These are phyloP conservation scores for Mitragyna speciosa DNA, from an alignment of 257 asterid species.

Conservation along the genomic window DNA sequence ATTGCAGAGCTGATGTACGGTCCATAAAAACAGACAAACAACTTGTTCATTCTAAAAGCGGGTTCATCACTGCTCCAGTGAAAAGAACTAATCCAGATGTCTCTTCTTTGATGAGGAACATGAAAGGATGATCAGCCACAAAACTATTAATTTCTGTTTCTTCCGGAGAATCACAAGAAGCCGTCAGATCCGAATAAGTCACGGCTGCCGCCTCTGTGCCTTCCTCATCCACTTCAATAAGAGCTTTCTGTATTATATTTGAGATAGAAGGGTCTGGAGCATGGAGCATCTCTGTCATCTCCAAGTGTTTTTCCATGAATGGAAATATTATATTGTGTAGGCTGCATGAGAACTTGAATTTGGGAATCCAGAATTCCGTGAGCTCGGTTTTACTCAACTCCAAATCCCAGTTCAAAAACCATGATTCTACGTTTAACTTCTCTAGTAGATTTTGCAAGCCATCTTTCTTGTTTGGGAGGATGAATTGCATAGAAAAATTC, in stretches of 20 bases:
- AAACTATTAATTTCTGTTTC: not conserved
- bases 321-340: not conserved
- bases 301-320: not conserved
- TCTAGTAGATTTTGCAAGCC: slow-evolving; percentile 9
- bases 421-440: not conserved
- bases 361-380: slow-evolving; percentile 15
- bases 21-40: too few relatives aligned
- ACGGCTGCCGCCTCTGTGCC: slow-evolving; percentile 20
- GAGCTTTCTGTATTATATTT: not conserved
- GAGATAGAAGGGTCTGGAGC: not conserved
- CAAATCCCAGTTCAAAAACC: not conserved
- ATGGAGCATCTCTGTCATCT: not conserved
- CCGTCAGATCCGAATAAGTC: not conserved
- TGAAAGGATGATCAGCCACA: slow-evolving; percentile 22
- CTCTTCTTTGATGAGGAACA: slow-evolving; percentile 14
- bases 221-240: slow-evolving; percentile 18
- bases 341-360: slow-evolving; percentile 15
- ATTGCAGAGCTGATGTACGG: too few relatives aligned
- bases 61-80: slow-evolving; percentile 17
- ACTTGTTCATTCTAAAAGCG: not conserved
- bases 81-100: slow-evolving; percentile 1
- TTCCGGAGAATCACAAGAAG: not conserved
- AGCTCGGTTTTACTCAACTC: not conserved
- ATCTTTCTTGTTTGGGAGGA: slow-evolving; percentile 12
- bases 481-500: slow-evolving; percentile 5